phyloP scores from a whole-genome alignment of 495 filamentous ascomycete species.

The Penicillium malachiteum region DNA sequence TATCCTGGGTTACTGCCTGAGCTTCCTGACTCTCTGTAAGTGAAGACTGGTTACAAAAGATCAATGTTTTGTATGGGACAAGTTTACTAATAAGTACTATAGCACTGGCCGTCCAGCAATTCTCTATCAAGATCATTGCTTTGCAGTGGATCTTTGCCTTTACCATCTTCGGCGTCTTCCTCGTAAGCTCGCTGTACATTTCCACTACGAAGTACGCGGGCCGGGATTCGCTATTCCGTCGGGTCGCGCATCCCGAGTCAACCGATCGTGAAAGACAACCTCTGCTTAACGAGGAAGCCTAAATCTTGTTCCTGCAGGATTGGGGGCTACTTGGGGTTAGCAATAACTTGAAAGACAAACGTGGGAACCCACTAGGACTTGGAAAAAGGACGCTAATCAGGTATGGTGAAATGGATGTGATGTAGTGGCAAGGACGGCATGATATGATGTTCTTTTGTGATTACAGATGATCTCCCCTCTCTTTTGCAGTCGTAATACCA shows the following conservation, averaged over 20 bases:
- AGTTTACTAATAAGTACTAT: constrained; percentile 1
- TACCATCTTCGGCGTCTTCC: constrained; percentile 71
- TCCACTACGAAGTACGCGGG: constrained; percentile 64
- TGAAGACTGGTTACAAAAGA: too few species aligned
- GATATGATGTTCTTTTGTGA: background rate
- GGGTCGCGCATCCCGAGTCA: constrained; percentile 33
- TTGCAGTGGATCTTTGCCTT: constrained; percentile 94
- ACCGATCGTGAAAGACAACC: constrained; percentile 43
- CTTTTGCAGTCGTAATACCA: background rate
- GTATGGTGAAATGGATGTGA: background rate
- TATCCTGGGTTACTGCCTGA: constrained; percentile 75
- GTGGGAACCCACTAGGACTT: background rate
- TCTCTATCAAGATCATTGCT: constrained; percentile 65
- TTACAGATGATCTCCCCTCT: background rate
- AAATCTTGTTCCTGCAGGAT: background rate
- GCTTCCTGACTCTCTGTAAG: constrained; percentile 66
- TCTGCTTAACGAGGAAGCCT: constrained; percentile 35
- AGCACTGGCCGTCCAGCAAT: constrained; percentile 75
- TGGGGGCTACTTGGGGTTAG: background rate
- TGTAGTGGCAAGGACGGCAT: background rate
- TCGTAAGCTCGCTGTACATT: constrained; percentile 61
- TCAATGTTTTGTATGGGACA: background rate
- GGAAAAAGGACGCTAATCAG: background rate
- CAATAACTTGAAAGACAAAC: background rate
- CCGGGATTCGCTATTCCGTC: constrained; percentile 44